Percentiles rank a stretch among this genome's conserved stretches.
phyloP scores from a whole-genome alignment of 257 asterid species.

The Lavandula angustifolia region DNA sequence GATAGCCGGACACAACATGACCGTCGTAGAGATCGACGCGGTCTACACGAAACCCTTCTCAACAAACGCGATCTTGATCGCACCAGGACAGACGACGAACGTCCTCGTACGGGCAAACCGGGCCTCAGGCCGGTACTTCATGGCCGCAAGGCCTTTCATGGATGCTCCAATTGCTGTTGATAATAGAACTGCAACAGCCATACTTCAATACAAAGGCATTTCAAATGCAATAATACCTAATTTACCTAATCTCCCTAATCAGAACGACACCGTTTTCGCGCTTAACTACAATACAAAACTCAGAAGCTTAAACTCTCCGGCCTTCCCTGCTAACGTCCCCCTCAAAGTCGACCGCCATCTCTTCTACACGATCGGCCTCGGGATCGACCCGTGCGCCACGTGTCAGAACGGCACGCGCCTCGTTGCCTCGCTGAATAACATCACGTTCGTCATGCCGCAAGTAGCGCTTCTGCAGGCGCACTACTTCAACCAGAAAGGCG shows the following conservation, averaged over 20 bases:
- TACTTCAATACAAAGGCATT: slow-evolving; percentile 47
- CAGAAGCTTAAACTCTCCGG: slow-evolving; percentile 43
- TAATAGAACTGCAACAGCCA: slow-evolving; percentile 58
- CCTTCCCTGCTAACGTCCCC: slow-evolving; percentile 52
- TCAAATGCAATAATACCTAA: slow-evolving; percentile 35
- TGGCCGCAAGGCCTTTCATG: slow-evolving; percentile 57
- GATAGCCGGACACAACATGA: slow-evolving; percentile 52
- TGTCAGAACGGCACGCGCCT: slow-evolving; percentile 49
- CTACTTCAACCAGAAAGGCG: slow-evolving; percentile 34
- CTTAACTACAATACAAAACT: slow-evolving; percentile 40
- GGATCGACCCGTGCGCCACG: slow-evolving; percentile 45
- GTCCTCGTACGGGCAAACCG: slow-evolving; percentile 54
- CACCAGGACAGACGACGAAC: too few relatives aligned
- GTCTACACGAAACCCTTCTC: slow-evolving; percentile 53
- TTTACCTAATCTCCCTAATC: slow-evolving; percentile 44
- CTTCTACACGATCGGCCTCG: slow-evolving; percentile 58
- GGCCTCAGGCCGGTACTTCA: slow-evolving; percentile 33
- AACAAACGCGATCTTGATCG: slow-evolving; percentile 47
- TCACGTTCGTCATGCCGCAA: slow-evolving; percentile 57
- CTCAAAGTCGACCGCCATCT: slow-evolving; percentile 49
- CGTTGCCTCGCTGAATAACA: slow-evolving; percentile 57
- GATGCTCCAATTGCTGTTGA: slow-evolving; percentile 52
- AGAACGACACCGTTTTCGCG: slow-evolving; percentile 46
- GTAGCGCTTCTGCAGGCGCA: slow-evolving; percentile 52
- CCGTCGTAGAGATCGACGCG: slow-evolving; percentile 52